phyloP scores from a whole-genome alignment of 176 grass and related monocot genomes.

The Triticum monococcum region DNA sequence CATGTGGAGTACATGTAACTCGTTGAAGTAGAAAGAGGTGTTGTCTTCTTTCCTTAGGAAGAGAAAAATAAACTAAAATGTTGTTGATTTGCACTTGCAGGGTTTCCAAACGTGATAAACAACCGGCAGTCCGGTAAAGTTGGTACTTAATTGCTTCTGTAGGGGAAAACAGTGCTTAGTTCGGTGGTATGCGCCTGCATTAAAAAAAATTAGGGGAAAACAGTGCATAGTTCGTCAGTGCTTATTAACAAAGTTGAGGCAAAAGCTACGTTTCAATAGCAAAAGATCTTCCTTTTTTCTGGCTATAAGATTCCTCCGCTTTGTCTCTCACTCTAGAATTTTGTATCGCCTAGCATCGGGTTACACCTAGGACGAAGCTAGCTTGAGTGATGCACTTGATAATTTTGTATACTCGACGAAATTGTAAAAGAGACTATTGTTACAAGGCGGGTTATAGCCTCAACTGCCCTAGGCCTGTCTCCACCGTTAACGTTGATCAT shows the following conservation, averaged over 20 bases:
- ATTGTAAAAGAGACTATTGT: too few relatives aligned
- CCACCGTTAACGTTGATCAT: too few relatives aligned
- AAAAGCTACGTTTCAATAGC: too few relatives aligned
- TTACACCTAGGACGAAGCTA: too few relatives aligned
- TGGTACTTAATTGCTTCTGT: neutral
- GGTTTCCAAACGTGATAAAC: conserved; percentile 1
- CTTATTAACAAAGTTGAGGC: neutral
- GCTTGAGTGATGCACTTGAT: too few relatives aligned
- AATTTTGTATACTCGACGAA: too few relatives aligned
- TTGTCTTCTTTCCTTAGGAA: neutral
- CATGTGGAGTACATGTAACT: neutral
- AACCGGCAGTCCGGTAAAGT: neutral
- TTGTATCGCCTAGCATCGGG: too few relatives aligned
- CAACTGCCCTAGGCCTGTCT: too few relatives aligned
- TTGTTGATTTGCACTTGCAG: neutral
- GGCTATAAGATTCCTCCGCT: neutral
- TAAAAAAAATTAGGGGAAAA: neutral
- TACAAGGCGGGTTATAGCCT: too few relatives aligned
- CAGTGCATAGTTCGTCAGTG: neutral
- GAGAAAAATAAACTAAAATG: neutral
- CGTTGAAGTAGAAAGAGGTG: neutral
- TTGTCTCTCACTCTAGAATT: too few relatives aligned
- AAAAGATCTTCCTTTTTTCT: neutral
- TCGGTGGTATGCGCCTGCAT: neutral
- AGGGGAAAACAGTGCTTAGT: neutral